Base-by-base conservation (phyloP, 441 rosid genomes). In the Cnidoscolus chayamansa region DNA sequence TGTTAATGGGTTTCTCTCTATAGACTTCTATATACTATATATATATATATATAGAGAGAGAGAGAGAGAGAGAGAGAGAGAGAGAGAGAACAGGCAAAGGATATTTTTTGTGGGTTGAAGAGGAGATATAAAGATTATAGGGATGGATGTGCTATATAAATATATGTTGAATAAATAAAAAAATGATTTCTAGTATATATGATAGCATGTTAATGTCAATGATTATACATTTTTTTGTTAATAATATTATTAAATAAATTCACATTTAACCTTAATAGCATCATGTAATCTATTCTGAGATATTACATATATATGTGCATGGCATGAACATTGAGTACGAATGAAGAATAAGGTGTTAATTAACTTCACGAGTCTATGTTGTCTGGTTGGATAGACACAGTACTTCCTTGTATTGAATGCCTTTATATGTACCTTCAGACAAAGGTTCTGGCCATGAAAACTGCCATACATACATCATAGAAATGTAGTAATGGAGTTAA, bases 381-480 rank as follows among this genome's bases (percentile, higher is more conserved):
- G 43, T 66, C 66, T 76, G 12, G 20, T 57, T 60, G 13, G 20
- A 31, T 32, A 49, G 73, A 72, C 76, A 58, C 35, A 16, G 67
- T 56, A 50, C 76, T 60, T 15, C 49, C 17, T 35, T 0, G 49
- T 0, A 76, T 76, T 82, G 60, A 82, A 78, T 78, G 84, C 74
- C 67, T 59, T 72, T 4, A 35, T 35, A 55, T 37, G 81, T 51
- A 60, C 74, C 64, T 48, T 45, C 57, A 9, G 5, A 15, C 1
- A 2, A 48, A 1, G 2, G 0, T 17, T 17, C 19, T 17, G 1
- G 37, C 4, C 37, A 35, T 35, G 37, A 35, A 35, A 35, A 4
- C 4, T 35, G 37, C 37, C 4, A 35, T 35, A 35, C 4, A 2
- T 35, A 2, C 4, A 35, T 4, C 4, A 2, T 35, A 25, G 25